Evolutionary conservation across 306 rosid species (phyloP), one percentile per base, ranked within the genome.

Genomic region (Citrullus colocynthis): DNA sequence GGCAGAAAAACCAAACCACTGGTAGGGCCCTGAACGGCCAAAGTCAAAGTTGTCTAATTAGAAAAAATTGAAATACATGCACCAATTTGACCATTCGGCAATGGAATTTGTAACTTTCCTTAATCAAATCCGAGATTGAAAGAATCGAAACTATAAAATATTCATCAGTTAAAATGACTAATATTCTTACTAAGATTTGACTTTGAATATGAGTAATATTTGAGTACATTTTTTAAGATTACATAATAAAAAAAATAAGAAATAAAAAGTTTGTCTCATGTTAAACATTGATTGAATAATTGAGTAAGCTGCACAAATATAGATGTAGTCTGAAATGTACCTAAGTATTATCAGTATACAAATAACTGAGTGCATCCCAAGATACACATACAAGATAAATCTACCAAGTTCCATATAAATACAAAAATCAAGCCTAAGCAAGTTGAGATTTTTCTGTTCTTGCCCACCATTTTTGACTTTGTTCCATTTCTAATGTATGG

Each of bases 381-480:
- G 28, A 1, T 24, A 1, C 28, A 24, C 28, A 0, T 24, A 24
- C 28, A 24, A 24, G 39, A 5, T 36, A 36, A 36, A 3, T 36
- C 39, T 36, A 36, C 4, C 5, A 36, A 3, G 39, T 3, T 8
- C 1, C 3, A 42, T 11, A 48, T 48, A 48, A 48, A 12, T 1
- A 48, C 52, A 48, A 48, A 4, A 51, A 51, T 14, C 56, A 51
- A 3, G 18, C 56, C 56, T 9, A 6, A 1, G 21, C 8, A 2
- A 54, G 58, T 54, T n/a, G 65, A 30, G 67, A 61, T 61, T 61
- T 61, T 10, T 30, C 39, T 61, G n/a, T 0, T 56, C 30, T 59
- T 17, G 73, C 56, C 56, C 75, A 69, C 75, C 75, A 44, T 20
- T 69, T 12, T 69, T 69, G 75, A 69, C 75, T 69, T 42, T 9